Conservation (phyloP, 257 asterid species). For the Nicotiana sylvestris region DNA sequence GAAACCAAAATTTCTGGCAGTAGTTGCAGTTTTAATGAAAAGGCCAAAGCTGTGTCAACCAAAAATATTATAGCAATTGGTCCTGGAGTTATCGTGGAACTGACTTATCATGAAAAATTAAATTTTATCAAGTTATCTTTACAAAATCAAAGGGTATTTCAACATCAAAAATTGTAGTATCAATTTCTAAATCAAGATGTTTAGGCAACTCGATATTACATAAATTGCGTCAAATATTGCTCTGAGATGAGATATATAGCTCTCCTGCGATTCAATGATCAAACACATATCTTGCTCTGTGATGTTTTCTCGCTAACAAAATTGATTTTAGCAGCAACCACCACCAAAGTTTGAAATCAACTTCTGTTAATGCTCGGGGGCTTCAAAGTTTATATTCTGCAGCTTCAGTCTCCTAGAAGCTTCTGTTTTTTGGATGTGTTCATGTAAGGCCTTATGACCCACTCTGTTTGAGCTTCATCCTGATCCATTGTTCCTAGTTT, state of each 20-base stretch:
- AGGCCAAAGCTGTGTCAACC: no score
- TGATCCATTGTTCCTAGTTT: constrained; percentile 83
- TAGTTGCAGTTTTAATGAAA: neutral
- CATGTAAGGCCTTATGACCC: constrained; percentile 62
- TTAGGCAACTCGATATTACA: no score
- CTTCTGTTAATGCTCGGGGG: neutral
- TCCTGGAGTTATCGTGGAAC: no score
- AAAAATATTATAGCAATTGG: neutral
- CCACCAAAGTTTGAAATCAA: neutral
- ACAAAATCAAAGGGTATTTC: no score
- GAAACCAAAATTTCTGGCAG: neutral
- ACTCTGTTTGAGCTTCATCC: constrained; percentile 73
- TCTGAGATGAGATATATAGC: neutral
- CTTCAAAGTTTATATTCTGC: neutral
- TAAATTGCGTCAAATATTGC: no score
- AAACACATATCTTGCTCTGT: neutral
- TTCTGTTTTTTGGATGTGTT: constrained; percentile 52
- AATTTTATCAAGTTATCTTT: no score
- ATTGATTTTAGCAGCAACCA: neutral
- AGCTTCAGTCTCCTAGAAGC: constrained; percentile 41
- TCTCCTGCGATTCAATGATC: neutral
- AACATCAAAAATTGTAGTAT: no score
- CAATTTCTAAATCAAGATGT: no score
- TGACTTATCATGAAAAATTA: no score
- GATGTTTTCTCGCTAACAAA: neutral